Conservation (phyloP, 2,329 filamentous ascomycete species). For the Xylaria sp. region DNA sequence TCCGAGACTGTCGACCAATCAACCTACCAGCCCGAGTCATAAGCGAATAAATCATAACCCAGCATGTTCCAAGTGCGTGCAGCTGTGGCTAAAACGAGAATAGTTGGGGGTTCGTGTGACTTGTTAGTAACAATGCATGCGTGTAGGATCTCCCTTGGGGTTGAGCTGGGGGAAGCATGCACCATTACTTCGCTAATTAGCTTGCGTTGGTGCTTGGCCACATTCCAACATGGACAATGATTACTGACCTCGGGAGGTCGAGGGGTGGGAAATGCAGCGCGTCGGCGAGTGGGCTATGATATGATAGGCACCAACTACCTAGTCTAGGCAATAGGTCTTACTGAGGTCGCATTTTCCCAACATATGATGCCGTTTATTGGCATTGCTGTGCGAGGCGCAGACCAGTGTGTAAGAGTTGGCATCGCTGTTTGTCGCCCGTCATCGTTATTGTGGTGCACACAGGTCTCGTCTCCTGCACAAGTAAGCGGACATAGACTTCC, state of each 20-base stretch:
- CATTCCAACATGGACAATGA: neutral
- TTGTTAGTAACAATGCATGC: slow-evolving; percentile 13
- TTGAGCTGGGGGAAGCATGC: slow-evolving; percentile 10
- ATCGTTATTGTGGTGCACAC: neutral
- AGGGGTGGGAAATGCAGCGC: slow-evolving; percentile 15
- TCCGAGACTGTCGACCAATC: slow-evolving; percentile 20
- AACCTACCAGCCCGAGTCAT: slow-evolving; percentile 1
- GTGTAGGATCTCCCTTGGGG: slow-evolving; percentile 11
- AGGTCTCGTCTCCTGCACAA: neutral
- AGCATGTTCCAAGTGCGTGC: slow-evolving; percentile 12
- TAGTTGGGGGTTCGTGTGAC: slow-evolving; percentile 23
- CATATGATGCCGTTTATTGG: neutral
- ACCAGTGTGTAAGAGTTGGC: neutral
- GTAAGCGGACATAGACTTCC: neutral
- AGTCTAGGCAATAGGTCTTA: neutral
- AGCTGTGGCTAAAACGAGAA: slow-evolving; percentile 18
- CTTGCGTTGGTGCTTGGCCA: slow-evolving; percentile 11
- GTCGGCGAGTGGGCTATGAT: slow-evolving; percentile 24
- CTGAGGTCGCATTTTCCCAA: slow-evolving; percentile 13
- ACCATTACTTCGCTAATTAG: slow-evolving; percentile 11
- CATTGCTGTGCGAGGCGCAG: neutral
- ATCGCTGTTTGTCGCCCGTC: neutral
- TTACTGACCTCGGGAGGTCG: slow-evolving; percentile 19
- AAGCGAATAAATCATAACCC: slow-evolving; percentile 12
- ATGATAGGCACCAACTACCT: slow-evolving; percentile 11